A percentile compares a stretch with the other conserved stretches of the same genome.
Conservation (phyloP, 1,284 basidiomycete genomes). For the Coniferiporia weirii region DNA sequence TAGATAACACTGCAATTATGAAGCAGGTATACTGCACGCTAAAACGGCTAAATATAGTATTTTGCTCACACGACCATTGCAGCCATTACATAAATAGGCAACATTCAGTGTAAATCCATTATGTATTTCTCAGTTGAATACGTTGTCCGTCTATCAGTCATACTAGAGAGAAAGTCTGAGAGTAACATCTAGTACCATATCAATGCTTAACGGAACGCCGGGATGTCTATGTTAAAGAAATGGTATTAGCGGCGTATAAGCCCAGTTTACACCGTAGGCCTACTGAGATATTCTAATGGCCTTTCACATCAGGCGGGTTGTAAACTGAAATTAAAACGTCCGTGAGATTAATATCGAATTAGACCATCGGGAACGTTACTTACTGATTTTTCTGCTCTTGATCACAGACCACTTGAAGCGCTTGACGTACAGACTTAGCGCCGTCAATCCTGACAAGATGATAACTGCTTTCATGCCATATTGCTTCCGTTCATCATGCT, state of each 20-base stretch:
- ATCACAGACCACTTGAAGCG: conserved; percentile 91
- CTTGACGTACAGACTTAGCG: conserved; percentile 86
- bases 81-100: too few species aligned
- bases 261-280: conserved; percentile 12
- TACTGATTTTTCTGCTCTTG: conserved; percentile 89
- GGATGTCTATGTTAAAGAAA: not conserved
- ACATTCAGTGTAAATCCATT: too few species aligned
- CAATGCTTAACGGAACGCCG: too few species aligned
- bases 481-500: conserved; percentile 97
- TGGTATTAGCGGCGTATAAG: conserved; percentile 14
- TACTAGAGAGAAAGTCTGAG: too few species aligned
- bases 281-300: conserved; percentile 26
- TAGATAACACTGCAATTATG: not conserved
- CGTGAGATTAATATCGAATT: not conserved
- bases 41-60: too few species aligned
- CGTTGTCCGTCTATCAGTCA: too few species aligned
- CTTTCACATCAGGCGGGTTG: conserved; percentile 45
- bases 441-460: conserved; percentile 78
- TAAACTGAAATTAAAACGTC: conserved; percentile 35
- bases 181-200: too few species aligned
- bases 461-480: conserved; percentile 92
- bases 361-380: conserved; percentile 30
- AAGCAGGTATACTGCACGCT: not conserved
- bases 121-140: too few species aligned
- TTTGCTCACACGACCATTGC: too few species aligned